A percentile compares a stretch with the other conserved stretches of the same genome.
Conservation (phyloP, 2,329 filamentous ascomycete genomes). For the Teratosphaeriaceae sp. region DNA sequence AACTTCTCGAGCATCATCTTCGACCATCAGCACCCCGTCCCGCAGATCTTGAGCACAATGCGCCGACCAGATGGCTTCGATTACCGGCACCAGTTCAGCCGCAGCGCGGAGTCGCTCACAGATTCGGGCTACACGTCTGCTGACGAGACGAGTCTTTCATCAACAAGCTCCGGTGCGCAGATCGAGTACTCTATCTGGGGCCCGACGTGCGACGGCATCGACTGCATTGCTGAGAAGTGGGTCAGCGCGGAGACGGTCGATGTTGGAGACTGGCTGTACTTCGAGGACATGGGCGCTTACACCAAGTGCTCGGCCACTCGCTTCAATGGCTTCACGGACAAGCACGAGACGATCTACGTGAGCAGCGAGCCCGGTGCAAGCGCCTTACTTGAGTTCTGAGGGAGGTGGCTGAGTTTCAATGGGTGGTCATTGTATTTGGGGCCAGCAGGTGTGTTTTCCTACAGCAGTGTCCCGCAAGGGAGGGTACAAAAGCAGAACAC, state of each 20-base stretch:
- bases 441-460: too few species aligned
- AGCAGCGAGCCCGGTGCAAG: constrained; percentile 85
- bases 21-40: constrained; percentile 87
- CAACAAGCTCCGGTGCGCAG: constrained; percentile 23
- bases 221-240: constrained; percentile 81
- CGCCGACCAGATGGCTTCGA: constrained; percentile 24
- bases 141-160: constrained; percentile 34
- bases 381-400: constrained; percentile 53
- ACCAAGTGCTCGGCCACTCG: constrained; percentile 96
- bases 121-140: constrained; percentile 29
- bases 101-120: constrained; percentile 18
- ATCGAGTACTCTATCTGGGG: constrained; percentile 96
- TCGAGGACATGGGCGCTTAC: constrained; percentile 98
- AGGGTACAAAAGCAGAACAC: too few species aligned
- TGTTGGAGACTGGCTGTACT: constrained; percentile 97
- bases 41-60: constrained; percentile 58
- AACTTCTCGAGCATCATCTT: constrained; percentile 99
- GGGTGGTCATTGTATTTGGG: too few species aligned
- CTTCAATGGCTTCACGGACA: constrained; percentile 95
- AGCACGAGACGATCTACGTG: constrained; percentile 89
- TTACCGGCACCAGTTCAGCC: constrained; percentile 12
- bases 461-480: too few species aligned
- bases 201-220: constrained; percentile 95
- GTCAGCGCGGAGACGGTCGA: constrained; percentile 70
- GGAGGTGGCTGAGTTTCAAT: too few species aligned